These are phyloP conservation scores for Panellus pusillus DNA, from an alignment of 768 basidiomycete genomes.

Conservation along the genomic window DNA sequence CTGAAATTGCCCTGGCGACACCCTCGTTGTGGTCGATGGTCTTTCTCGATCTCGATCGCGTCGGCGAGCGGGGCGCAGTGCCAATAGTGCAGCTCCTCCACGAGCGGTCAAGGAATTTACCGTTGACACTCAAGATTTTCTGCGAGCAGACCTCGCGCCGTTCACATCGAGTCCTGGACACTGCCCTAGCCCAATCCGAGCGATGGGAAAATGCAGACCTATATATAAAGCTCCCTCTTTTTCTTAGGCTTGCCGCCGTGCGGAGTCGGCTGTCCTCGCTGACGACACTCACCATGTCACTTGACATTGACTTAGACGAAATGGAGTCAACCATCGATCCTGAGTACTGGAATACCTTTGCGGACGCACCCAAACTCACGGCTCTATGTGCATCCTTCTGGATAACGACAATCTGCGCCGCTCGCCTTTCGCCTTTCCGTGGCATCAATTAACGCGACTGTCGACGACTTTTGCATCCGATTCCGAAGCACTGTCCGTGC, in stretches of 20 bases:
- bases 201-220: not conserved
- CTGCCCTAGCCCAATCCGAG: not conserved
- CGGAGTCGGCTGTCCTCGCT: not conserved
- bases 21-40: slow-evolving; percentile 7
- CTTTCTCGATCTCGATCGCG: not conserved
- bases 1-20: not conserved
- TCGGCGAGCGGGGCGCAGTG: not conserved
- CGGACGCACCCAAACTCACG: not conserved
- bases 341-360: not conserved
- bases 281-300: not conserved
- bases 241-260: not conserved
- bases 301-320: not conserved
- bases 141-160: not conserved
- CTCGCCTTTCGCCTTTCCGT: slow-evolving; percentile 3
- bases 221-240: not conserved
- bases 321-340: not conserved
- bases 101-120: not conserved
- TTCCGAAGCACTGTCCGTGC: not conserved
- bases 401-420: not conserved
- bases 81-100: not conserved
- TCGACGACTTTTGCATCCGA: not conserved
- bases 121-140: slow-evolving; percentile 3
- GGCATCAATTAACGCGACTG: slow-evolving; percentile 10
- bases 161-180: not conserved
- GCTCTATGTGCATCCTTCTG: not conserved